These are phyloP conservation scores for Poa annua DNA, from an alignment of 176 grass and related monocot species.

Conservation along the genomic window DNA sequence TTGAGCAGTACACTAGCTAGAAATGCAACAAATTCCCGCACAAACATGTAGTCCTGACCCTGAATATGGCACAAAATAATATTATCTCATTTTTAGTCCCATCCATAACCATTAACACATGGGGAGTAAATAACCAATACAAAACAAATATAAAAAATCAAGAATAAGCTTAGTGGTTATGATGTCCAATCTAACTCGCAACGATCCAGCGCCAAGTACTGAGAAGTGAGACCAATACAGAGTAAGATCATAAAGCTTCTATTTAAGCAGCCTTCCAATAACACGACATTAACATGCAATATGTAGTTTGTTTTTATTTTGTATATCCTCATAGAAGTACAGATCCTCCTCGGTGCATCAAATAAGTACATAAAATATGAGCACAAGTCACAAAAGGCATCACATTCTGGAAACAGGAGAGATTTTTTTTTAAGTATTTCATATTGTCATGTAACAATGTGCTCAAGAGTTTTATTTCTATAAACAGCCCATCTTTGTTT, in stretches of 20 bases:
- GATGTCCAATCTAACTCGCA: not conserved
- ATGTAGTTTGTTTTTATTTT: not conserved
- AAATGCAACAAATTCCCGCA: constrained; percentile 45
- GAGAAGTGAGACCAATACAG: not conserved
- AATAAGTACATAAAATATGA: not conserved
- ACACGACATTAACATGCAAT: not conserved
- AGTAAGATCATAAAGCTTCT: not conserved
- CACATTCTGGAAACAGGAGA: not conserved
- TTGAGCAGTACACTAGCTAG: constrained; percentile 71
- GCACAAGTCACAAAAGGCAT: not conserved
- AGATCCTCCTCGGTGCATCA: not conserved
- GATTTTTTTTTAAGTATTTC: not conserved
- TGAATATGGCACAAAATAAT: constrained; percentile 16
- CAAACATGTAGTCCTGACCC: constrained; percentile 25
- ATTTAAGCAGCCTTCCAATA: constrained; percentile 4
- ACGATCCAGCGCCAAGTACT: not conserved
- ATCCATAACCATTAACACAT: not conserved
- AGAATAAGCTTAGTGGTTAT: too few relatives aligned
- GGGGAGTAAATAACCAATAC: not conserved
- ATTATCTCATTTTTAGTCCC: not conserved
- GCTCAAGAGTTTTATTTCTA: not conserved
- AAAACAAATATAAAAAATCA: not conserved
- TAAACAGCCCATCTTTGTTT: not conserved
- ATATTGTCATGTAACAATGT: not conserved
- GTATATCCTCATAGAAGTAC: not conserved